Evolutionary conservation across 257 asterid species (phyloP).

Genomic region (Solanum acaule): DNA sequence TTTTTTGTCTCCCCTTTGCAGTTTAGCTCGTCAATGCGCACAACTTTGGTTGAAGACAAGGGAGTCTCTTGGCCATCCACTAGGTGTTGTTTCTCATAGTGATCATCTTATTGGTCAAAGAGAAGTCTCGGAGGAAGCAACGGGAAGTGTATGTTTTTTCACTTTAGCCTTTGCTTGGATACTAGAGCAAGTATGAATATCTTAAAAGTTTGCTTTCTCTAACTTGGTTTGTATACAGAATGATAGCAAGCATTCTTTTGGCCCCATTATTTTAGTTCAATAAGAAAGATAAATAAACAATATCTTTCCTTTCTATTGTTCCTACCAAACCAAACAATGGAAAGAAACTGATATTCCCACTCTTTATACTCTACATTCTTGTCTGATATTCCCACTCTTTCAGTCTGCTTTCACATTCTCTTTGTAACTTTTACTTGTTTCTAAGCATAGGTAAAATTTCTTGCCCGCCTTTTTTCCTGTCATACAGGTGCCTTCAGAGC

Average conservation of each 20-base stretch:
- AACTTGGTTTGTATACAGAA: not conserved
- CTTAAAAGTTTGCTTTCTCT: not conserved
- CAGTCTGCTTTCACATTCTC: not conserved
- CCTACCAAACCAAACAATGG: not conserved
- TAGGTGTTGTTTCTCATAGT: constrained; percentile 54
- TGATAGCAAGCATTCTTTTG: not conserved
- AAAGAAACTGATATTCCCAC: not conserved
- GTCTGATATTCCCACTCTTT: not conserved
- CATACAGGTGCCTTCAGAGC: constrained; percentile 51
- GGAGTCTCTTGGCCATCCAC: constrained; percentile 88
- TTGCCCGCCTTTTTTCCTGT: constrained; percentile 5
- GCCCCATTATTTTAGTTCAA: not conserved
- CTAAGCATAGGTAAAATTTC: not conserved
- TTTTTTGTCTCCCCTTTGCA: constrained; percentile 18
- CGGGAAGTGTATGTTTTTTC: constrained; percentile 37
- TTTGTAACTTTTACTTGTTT: not conserved
- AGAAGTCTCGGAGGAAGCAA: constrained; percentile 53
- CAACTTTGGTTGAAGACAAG: constrained; percentile 87
- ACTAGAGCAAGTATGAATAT: not conserved
- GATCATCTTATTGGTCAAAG: constrained; percentile 32
- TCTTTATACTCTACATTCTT: not conserved
- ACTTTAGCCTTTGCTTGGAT: not conserved
- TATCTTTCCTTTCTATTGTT: not conserved
- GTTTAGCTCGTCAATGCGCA: constrained; percentile 97
- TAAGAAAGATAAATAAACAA: not conserved